These are phyloP conservation scores for Xylaria digitata DNA, from an alignment of 2,329 filamentous ascomycete species.

Conservation along the genomic window DNA sequence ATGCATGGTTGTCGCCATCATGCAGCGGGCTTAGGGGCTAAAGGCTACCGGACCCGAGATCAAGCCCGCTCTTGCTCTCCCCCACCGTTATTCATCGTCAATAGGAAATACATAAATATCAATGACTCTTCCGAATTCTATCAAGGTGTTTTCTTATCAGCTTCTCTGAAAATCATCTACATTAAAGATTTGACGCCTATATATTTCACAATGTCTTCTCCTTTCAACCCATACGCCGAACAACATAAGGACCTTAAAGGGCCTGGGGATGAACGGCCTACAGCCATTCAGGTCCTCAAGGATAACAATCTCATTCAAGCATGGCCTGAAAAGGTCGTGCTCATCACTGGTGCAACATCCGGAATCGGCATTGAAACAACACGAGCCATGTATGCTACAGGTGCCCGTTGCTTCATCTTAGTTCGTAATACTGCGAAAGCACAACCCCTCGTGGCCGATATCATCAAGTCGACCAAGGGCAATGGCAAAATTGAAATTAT, in stretches of 20 bases:
- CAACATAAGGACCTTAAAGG: constrained; percentile 54
- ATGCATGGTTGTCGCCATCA: constrained; percentile 16
- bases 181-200: background rate
- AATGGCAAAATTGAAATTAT: constrained; percentile 31
- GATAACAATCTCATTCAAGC: constrained; percentile 52
- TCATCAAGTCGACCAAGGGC: constrained; percentile 31
- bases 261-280: constrained; percentile 55
- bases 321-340: constrained; percentile 52
- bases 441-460: constrained; percentile 31
- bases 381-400: constrained; percentile 56
- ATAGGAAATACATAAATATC: constrained; percentile 14
- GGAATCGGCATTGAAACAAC: constrained; percentile 60
- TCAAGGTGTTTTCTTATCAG: background rate
- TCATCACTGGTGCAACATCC: constrained; percentile 58
- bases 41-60: constrained; percentile 11
- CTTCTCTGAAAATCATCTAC: background rate
- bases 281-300: constrained; percentile 54
- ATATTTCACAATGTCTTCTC: constrained; percentile 23
- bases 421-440: constrained; percentile 25
- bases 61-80: constrained; percentile 2
- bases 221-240: constrained; percentile 33
- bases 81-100: background rate
- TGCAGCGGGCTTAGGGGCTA: constrained; percentile 29
- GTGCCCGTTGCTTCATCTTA: constrained; percentile 30
- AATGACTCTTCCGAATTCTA: background rate